These are phyloP conservation scores for Aspergillus sp. DNA, from an alignment of 2,329 filamentous ascomycete species.

Conservation along the genomic window DNA sequence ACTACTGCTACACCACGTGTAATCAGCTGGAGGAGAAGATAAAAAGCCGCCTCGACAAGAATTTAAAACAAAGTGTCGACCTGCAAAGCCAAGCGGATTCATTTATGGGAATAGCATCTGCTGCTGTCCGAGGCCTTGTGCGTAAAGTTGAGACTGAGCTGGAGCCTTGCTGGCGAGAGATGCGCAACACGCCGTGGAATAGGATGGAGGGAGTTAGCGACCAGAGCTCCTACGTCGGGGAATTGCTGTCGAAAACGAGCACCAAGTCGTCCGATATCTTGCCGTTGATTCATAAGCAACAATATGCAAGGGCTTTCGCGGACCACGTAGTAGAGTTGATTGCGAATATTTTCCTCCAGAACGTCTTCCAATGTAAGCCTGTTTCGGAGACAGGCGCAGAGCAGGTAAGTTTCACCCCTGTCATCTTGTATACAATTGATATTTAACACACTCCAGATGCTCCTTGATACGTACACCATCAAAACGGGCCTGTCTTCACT, in stretches of 20 bases:
- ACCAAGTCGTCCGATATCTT: constrained; percentile 72
- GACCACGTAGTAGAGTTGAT: constrained; percentile 93
- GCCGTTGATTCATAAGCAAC: constrained; percentile 76
- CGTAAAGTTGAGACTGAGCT: constrained; percentile 78
- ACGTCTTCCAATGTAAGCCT: constrained; percentile 83
- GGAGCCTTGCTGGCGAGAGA: constrained; percentile 90
- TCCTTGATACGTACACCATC: constrained; percentile 83
- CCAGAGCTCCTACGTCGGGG: constrained; percentile 86
- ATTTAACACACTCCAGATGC: constrained; percentile 62
- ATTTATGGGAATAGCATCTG: constrained; percentile 91
- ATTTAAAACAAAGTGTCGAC: constrained; percentile 74
- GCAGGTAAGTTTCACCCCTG: constrained; percentile 56
- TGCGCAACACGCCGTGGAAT: constrained; percentile 94
- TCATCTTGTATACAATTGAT: neutral
- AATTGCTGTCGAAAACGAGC: constrained; percentile 74
- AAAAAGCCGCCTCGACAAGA: constrained; percentile 81
- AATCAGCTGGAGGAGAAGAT: constrained; percentile 94
- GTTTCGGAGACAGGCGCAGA: constrained; percentile 93
- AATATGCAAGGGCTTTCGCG: constrained; percentile 91
- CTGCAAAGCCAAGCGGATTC: constrained; percentile 90
- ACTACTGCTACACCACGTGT: constrained; percentile 94
- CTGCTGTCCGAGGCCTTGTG: constrained; percentile 80
- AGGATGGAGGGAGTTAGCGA: constrained; percentile 91
- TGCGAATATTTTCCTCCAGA: constrained; percentile 74
- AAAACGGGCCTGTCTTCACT: constrained; percentile 51